A percentile compares a stretch with the other conserved stretches of the same genome.
These are phyloP conservation scores for Silene uniflora DNA, from an alignment of 148 eudicot species.

Conservation along the genomic window DNA sequence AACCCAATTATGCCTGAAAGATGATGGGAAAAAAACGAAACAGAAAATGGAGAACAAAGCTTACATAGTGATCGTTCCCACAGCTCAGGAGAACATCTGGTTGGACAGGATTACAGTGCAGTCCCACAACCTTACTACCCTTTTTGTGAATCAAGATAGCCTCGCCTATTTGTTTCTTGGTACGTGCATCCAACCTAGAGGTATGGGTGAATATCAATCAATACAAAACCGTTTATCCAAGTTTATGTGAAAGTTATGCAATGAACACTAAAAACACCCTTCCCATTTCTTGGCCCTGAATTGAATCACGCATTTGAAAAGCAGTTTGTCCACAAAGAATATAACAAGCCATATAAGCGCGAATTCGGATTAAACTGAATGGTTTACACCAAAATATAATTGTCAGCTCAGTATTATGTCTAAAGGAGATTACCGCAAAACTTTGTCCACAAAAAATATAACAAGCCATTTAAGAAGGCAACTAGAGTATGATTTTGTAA, in stretches of 20 bases:
- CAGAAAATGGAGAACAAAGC: constrained; percentile 17
- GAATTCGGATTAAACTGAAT: too few species aligned
- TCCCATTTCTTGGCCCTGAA: not conserved
- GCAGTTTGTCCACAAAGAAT: too few species aligned
- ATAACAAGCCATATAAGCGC: too few species aligned
- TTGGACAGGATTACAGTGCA: constrained; percentile 91
- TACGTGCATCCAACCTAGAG: constrained; percentile 75
- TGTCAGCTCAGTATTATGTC: too few species aligned
- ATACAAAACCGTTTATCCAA: not conserved
- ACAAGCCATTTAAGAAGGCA: too few species aligned
- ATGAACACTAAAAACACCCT: not conserved
- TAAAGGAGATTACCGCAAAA: too few species aligned
- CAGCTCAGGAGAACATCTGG: constrained; percentile 94
- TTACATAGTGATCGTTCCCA: constrained; percentile 98
- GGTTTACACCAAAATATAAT: too few species aligned
- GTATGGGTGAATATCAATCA: not conserved
- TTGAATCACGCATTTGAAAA: not conserved
- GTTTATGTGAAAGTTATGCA: not conserved
- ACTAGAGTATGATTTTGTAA: too few species aligned
- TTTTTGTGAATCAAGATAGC: constrained; percentile 76
- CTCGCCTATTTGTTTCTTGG: constrained; percentile 51
- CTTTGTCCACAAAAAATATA: too few species aligned
- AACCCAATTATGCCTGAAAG: not conserved
- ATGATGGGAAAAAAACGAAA: constrained; percentile 1
- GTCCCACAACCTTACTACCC: constrained; percentile 86